phyloP scores from a whole-genome alignment of 2,329 filamentous ascomycete species.

The Apiospora phragmitis region DNA sequence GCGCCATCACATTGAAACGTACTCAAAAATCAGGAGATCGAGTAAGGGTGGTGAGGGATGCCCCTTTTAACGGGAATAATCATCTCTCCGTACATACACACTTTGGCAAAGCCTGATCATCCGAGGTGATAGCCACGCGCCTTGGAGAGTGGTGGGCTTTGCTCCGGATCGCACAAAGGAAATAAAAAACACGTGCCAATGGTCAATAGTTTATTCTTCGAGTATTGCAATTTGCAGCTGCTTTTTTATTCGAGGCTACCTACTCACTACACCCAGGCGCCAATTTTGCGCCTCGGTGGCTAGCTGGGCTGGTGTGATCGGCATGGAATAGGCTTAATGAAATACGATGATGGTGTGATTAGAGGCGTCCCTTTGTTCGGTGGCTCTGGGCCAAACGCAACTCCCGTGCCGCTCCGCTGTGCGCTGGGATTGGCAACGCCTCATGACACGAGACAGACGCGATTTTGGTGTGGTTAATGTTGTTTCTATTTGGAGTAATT shows the following conservation, averaged over 20 bases:
- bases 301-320: not conserved
- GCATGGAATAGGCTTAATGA: not conserved
- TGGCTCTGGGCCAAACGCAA: not conserved
- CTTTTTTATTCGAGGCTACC: not conserved
- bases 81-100: not conserved
- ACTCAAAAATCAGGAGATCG: not conserved
- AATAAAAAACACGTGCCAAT: not conserved
- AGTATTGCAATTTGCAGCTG: not conserved
- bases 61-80: not conserved
- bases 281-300: not conserved
- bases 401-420: not conserved
- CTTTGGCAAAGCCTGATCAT: not conserved
- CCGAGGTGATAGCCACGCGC: not conserved
- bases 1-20: not conserved
- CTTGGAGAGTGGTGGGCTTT: not conserved
- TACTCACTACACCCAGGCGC: not conserved
- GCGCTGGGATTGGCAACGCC: not conserved
- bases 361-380: constrained; percentile 2
- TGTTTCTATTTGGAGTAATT: constrained; percentile 9
- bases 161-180: not conserved
- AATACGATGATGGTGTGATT: not conserved
- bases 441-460: constrained; percentile 7
- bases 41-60: not conserved
- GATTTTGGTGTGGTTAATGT: not conserved
- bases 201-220: not conserved